Evolutionary conservation across 805 yeast species (phyloP).

Genomic region (Nakazawaea peltata): DNA sequence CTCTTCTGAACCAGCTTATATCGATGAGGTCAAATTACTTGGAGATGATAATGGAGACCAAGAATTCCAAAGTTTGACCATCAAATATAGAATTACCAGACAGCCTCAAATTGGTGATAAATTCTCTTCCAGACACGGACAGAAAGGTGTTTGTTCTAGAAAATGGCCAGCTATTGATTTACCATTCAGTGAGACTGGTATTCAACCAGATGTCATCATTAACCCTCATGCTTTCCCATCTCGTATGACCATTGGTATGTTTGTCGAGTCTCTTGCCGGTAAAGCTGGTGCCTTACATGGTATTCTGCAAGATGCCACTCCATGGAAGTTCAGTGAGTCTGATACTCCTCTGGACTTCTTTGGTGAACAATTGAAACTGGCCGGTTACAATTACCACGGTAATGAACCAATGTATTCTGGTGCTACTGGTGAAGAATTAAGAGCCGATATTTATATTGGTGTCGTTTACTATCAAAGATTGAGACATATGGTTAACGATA

Average conservation of each 20-base stretch:
- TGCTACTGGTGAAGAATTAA: constrained; percentile 93
- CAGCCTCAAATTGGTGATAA: constrained; percentile 95
- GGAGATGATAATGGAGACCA: constrained; percentile 73
- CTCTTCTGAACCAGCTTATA: constrained; percentile 88
- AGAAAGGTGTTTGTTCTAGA: constrained; percentile 96
- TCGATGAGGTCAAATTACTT: constrained; percentile 88
- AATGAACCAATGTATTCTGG: constrained; percentile 99
- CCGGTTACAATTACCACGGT: constrained; percentile 97
- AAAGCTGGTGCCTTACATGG: constrained; percentile 98
- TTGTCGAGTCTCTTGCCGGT: constrained; percentile 97
- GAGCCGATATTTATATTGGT: constrained; percentile 94
- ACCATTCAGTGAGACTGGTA: constrained; percentile 96
- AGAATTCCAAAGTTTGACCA: constrained; percentile 79
- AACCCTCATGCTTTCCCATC: constrained; percentile 99
- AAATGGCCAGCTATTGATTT: constrained; percentile 96
- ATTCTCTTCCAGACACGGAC: constrained; percentile 96
- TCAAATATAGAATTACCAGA: constrained; percentile 87
- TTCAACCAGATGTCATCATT: constrained; percentile 95
- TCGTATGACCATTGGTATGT: constrained; percentile 99
- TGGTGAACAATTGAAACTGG: constrained; percentile 79
- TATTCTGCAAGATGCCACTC: constrained; percentile 94
- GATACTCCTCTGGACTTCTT: constrained; percentile 97
- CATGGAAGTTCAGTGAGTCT: constrained; percentile 86
- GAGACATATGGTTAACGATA: constrained; percentile 99
- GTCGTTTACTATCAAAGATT: constrained; percentile 96